Percentiles rank a stretch among this genome's conserved stretches.
phyloP scores from a whole-genome alignment of 192 early-diverging fungal genomes.

The Backusella circina region DNA sequence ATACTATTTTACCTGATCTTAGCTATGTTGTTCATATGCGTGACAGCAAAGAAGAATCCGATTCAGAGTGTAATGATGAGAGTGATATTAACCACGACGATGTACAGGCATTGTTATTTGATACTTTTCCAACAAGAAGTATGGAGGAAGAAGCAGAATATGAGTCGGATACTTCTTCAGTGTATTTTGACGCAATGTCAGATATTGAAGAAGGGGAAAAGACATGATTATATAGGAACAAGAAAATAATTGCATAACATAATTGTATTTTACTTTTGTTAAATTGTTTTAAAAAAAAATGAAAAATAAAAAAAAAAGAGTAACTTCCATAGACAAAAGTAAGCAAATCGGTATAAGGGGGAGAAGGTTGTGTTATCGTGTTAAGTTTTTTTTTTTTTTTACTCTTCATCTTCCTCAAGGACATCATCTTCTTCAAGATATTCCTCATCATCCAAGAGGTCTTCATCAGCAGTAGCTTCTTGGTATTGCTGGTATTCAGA shows the following conservation, averaged over 20 bases:
- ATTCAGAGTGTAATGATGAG: not conserved
- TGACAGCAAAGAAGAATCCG: not conserved
- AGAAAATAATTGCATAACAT: not conserved
- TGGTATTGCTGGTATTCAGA: slow-evolving; percentile 54
- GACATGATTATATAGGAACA: not conserved
- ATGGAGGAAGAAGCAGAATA: no score
- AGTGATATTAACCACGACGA: not conserved
- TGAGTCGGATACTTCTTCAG: not conserved
- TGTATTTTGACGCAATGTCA: slow-evolving; percentile 1
- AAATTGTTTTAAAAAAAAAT: not conserved
- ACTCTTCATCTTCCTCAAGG: not conserved
- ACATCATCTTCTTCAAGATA: slow-evolving; percentile 39
- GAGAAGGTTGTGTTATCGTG: not conserved
- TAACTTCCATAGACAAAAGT: not conserved
- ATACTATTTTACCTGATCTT: not conserved
- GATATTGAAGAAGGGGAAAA: not conserved
- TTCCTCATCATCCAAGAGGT: slow-evolving; percentile 46
- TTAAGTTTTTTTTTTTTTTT: not conserved
- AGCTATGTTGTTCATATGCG: slow-evolving; percentile 4
- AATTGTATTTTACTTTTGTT: not conserved
- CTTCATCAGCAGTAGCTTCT: slow-evolving; percentile 74
- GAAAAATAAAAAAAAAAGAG: not conserved
- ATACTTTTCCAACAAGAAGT: not conserved
- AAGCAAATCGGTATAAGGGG: not conserved
- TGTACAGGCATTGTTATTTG: not conserved